phyloP scores from a whole-genome alignment of 257 asterid genomes.

The Linderniella brevidens region DNA sequence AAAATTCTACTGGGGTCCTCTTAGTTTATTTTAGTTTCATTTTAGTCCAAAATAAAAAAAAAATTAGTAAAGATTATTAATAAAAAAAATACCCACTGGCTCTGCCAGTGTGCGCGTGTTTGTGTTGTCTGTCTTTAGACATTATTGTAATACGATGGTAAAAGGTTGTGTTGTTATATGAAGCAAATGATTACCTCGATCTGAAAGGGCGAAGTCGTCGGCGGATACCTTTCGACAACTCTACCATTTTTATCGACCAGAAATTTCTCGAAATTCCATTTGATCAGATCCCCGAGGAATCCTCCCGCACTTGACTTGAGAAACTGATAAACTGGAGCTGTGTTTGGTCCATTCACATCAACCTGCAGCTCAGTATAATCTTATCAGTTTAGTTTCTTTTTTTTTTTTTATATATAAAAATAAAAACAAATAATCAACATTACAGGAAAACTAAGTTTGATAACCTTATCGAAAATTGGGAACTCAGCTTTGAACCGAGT shows the following conservation, averaged over 20 bases:
- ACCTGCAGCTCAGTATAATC: slow-evolving; percentile 32
- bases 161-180: background rate
- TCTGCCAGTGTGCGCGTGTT: too few species aligned
- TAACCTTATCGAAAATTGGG: slow-evolving; percentile 85
- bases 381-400: slow-evolving; percentile 6
- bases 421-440: background rate
- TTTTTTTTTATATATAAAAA: background rate
- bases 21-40: too few species aligned
- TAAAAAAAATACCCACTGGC: too few species aligned
- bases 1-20: too few species aligned
- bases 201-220: slow-evolving; percentile 77
- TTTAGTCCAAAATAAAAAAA: too few species aligned
- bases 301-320: slow-evolving; percentile 81
- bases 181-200: slow-evolving; percentile 46
- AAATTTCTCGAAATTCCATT: slow-evolving; percentile 97
- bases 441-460: background rate
- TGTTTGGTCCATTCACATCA: slow-evolving; percentile 82
- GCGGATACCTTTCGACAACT: slow-evolving; percentile 81
- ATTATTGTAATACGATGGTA: background rate
- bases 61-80: too few species aligned
- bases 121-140: background rate
- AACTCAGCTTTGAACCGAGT: slow-evolving; percentile 80
- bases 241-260: slow-evolving; percentile 79
- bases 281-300: slow-evolving; percentile 62
- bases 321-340: slow-evolving; percentile 85